Conservation (phyloP, 106 monocot genomes). For the Dendrobium nobile region DNA sequence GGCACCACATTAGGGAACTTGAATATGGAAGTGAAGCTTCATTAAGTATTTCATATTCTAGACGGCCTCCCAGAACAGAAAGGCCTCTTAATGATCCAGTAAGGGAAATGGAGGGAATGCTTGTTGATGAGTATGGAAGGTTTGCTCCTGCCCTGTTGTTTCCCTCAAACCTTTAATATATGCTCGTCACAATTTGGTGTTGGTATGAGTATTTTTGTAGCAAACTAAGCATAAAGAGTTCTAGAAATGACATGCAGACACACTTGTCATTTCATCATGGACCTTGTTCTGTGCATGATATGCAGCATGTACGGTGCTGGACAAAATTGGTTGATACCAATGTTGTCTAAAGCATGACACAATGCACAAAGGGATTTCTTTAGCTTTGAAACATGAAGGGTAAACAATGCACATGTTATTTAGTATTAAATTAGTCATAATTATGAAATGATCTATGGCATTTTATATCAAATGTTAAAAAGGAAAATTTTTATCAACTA, state of each 20-base stretch:
- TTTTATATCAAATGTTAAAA: too few species aligned
- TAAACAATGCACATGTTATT: too few species aligned
- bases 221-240: not conserved
- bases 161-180: not conserved
- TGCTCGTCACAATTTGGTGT: not conserved
- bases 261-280: not conserved
- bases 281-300: not conserved
- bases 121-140: slow-evolving; percentile 99
- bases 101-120: slow-evolving; percentile 93
- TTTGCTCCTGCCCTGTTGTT: slow-evolving; percentile 10
- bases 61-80: slow-evolving; percentile 65
- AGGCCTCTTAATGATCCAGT: slow-evolving; percentile 83
- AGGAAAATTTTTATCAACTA: too few species aligned
- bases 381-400: too few species aligned
- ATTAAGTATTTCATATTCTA: slow-evolving; percentile 41
- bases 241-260: not conserved
- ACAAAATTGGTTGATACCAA: too few species aligned
- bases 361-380: too few species aligned
- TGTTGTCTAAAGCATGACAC: not conserved
- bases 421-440: too few species aligned
- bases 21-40: slow-evolving; percentile 55
- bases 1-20: slow-evolving; percentile 75
- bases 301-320: not conserved
- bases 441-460: too few species aligned
- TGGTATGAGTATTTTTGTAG: not conserved